Evolutionary conservation across 2,329 filamentous ascomycete genomes (phyloP).

Genomic region (Stromatinia cepivora): DNA sequence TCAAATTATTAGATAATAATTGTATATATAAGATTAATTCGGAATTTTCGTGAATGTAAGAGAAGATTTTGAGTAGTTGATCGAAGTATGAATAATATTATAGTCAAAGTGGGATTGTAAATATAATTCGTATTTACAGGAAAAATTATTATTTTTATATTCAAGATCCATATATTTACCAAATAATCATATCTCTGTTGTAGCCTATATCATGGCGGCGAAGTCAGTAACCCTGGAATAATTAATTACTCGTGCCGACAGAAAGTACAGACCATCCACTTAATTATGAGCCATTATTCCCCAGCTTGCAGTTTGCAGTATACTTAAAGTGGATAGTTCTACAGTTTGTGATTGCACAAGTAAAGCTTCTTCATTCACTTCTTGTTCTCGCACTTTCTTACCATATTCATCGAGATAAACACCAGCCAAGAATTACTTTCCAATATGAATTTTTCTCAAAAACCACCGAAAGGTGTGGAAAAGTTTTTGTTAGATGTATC

Average conservation of each 20-base stretch:
- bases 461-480: background rate
- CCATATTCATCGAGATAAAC: background rate
- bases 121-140: background rate
- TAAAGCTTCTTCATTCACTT: background rate
- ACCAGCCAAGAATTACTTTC: background rate
- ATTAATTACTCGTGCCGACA: too few species aligned
- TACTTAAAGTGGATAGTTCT: too few species aligned
- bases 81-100: background rate
- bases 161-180: background rate
- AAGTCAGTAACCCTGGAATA: background rate
- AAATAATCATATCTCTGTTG: background rate
- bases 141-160: background rate
- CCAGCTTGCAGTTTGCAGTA: too few species aligned
- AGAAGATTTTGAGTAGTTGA: background rate
- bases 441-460: background rate
- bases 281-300: too few species aligned
- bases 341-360: background rate
- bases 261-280: too few species aligned
- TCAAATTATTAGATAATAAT: too few species aligned
- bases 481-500: background rate
- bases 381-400: background rate
- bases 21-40: background rate
- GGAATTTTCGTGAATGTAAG: background rate
- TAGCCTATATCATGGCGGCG: background rate
- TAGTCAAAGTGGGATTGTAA: too few species aligned